Evolutionary conservation across 2,329 filamentous ascomycete species (phyloP), one percentile per base, ranked within the genome.

Genomic region (Balansia obtecta): DNA sequence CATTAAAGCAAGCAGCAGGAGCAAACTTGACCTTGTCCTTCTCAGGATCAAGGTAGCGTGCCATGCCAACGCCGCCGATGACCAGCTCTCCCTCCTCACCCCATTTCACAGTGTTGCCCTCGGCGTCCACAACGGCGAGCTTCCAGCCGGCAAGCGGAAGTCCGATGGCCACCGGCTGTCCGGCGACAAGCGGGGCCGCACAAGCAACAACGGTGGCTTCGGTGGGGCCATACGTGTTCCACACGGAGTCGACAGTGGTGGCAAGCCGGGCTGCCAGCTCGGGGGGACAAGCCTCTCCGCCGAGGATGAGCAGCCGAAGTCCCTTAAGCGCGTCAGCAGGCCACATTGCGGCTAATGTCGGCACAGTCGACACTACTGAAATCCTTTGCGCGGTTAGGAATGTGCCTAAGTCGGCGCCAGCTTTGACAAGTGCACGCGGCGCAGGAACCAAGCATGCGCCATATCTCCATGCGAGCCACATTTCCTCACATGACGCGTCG

Each of bases 101-200:
- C 56, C 67, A 59, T 22, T 67, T 64, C 12, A 73, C 61, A n/a
- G 70, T 65, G 48, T 73, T 66, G 2, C 70, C 71, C 50, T 72
- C 67, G 10, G 61, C 58, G 33, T 66, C 71, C 55, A 57, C 55
- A 13, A 58, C 56, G 49, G 56, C 56, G n/a, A 58, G 51, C 38
- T 54, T 53, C 56, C 56, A 58, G 1, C 56, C 56, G 22, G 52
- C 54, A 11, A 58, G 54, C 12, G 56, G 56, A 5, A 58, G 53
- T 8, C 56, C 56, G 46, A 58, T 58, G 30, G 52, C 49, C 5
- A 58, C 54, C 39, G 52, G 45, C 45, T 55, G 48, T 27, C 54
- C 55, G 48, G 52, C 51, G 3, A 41, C 47, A 11, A 58, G 52
- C 41, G 52, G 55, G 39, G 56, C 55, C 45, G 51, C 56, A 44